Conservation (phyloP, 164 flowering plant genomes). For the Macadamia tetraphylla region DNA sequence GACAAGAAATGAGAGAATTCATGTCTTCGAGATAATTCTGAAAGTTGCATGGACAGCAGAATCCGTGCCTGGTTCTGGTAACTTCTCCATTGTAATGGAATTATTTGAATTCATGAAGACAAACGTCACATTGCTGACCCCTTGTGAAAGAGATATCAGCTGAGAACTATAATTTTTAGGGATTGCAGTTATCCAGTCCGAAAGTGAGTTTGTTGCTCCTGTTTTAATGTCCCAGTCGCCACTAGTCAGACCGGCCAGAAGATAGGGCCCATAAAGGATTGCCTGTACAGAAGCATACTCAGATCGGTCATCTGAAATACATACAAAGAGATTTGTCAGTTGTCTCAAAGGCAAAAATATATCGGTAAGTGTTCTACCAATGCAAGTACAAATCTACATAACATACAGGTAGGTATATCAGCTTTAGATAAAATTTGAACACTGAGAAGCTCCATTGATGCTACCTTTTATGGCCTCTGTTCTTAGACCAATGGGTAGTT, state of each 20-base stretch:
- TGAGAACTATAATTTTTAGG: slow-evolving; percentile 50
- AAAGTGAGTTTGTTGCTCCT: slow-evolving; percentile 25
- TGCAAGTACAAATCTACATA: background rate
- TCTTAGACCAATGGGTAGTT: slow-evolving; percentile 54
- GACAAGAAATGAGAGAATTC: slow-evolving; percentile 11
- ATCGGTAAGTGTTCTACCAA: background rate
- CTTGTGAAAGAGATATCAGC: slow-evolving; percentile 54
- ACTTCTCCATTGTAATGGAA: slow-evolving; percentile 42
- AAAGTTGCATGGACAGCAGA: slow-evolving; percentile 61
- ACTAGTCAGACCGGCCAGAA: slow-evolving; percentile 59
- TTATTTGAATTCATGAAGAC: slow-evolving; percentile 35
- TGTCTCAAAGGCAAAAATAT: background rate
- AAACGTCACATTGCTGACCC: slow-evolving; percentile 19
- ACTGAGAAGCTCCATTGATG: background rate
- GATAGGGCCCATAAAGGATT: slow-evolving; percentile 24
- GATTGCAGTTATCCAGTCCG: slow-evolving; percentile 64
- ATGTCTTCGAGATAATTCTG: slow-evolving; percentile 42
- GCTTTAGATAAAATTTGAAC: background rate
- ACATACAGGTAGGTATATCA: background rate
- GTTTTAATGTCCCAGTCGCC: slow-evolving; percentile 67
- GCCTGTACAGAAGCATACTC: slow-evolving; percentile 54
- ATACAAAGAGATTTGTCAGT: slow-evolving; percentile 9
- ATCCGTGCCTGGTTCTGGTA: slow-evolving; percentile 51
- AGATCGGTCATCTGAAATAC: slow-evolving; percentile 71
- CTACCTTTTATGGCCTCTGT: slow-evolving; percentile 81